Base-by-base conservation (phyloP, 305 asterid species). In the Striga hermonthica region DNA sequence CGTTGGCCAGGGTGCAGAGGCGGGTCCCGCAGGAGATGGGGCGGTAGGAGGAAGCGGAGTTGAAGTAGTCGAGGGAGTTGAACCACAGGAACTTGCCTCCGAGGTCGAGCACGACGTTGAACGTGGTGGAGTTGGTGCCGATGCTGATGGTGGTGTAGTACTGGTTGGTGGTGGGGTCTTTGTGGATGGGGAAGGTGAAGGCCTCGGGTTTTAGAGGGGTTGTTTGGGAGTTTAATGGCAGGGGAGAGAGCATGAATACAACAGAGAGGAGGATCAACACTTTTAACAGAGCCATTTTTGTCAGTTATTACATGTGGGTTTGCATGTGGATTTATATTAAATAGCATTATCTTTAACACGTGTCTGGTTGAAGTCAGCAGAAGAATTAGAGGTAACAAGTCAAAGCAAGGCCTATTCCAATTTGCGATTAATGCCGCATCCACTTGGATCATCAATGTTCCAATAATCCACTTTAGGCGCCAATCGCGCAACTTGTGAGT, bases 51-150 rank as follows among this genome's bases (percentile, higher is more conserved):
- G 75, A 68, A 43, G 87, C 77, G 4, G 78, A 65, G 0, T 37
- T 5, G 72, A 78, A 72, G 68, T 82, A 82, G 50, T 72, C 74
- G 37, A 13, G 11, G 53, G 80, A 69, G 70, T 78, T 75, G 82
- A 82, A 82, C 75, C 75, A 80, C 0, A 67, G 56, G 79, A 82
- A 80, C 13, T 78, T 78, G 60, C 76, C 88, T 0, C 85, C 83
- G n/a, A 82, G 81, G 45, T 82, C 88, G 41, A 82, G n/a, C 6
- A 78, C 83, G 0, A 70, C 70, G 13, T 74, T 63, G 31, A 82
- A 15, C 7, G 79, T 22, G 72, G 88, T 82, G 76, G 35, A 4
- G 1, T 67, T 72, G 57, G 81, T 63, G 28, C 88, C 88, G 7
- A 82, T 66, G 12, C 50, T 55, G n/a, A 78, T 52, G 47, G 57